phyloP scores from a whole-genome alignment of 148 eudicot genomes.

The Silene uniflora region DNA sequence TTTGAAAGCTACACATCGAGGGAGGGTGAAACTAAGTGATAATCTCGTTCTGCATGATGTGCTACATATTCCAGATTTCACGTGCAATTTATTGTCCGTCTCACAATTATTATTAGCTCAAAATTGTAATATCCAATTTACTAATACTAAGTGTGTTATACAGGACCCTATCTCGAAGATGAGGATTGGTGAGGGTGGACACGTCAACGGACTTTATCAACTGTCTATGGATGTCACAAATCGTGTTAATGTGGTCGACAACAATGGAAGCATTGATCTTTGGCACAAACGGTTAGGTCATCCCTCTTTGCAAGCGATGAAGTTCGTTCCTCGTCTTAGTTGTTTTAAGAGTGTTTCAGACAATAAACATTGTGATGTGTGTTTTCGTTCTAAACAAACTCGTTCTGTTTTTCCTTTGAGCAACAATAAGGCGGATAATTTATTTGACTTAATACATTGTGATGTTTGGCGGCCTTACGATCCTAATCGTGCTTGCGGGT shows the following conservation, averaged over 20 bases:
- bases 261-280: neutral
- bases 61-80: neutral
- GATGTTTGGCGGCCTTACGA: too few relatives aligned
- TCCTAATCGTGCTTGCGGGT: too few relatives aligned
- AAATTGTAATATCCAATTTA: neutral
- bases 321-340: neutral
- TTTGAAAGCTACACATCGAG: too few relatives aligned
- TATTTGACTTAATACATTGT: neutral
- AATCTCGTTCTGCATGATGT: neutral
- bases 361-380: neutral
- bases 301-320: neutral
- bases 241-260: neutral
- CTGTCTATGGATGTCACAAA: neutral
- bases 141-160: neutral
- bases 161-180: too few relatives aligned
- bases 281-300: neutral
- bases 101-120: neutral
- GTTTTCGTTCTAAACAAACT: neutral
- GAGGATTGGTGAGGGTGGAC: neutral
- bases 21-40: neutral
- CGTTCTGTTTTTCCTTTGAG: neutral
- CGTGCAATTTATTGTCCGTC: neutral
- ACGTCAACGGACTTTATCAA: neutral
- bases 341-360: neutral
- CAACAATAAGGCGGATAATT: neutral